A percentile compares a stretch with the other conserved stretches of the same genome.
These are phyloP conservation scores for Solanum medicagineum DNA, from an alignment of 257 asterid genomes.

Conservation along the genomic window DNA sequence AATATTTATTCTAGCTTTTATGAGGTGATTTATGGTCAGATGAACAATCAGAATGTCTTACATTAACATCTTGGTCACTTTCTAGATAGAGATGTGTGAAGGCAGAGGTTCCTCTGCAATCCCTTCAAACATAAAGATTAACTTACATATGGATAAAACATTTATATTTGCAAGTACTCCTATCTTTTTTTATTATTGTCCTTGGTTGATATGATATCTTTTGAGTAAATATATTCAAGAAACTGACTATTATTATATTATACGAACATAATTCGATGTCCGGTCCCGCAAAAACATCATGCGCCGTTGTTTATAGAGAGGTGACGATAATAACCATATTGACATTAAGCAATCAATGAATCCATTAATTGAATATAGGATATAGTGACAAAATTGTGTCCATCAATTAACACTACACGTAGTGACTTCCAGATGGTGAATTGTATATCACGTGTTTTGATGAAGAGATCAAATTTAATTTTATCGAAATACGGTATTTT, in stretches of 20 bases:
- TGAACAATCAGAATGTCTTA: neutral
- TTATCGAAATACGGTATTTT: too few species aligned
- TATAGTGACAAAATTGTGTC: neutral
- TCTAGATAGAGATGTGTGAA: neutral
- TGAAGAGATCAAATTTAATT: too few species aligned
- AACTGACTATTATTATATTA: too few species aligned
- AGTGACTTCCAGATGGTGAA: neutral
- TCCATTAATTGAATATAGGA: neutral
- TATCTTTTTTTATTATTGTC: neutral
- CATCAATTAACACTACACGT: neutral
- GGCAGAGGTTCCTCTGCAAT: neutral
- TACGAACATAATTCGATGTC: neutral
- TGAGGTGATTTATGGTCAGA: neutral
- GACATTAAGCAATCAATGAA: neutral
- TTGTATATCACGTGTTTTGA: neutral
- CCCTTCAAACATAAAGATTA: neutral
- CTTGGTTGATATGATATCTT: too few species aligned
- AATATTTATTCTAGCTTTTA: neutral
- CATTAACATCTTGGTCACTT: neutral
- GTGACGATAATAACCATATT: neutral
- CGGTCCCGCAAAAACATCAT: neutral
- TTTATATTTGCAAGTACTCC: too few species aligned
- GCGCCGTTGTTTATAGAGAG: neutral
- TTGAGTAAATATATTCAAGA: too few species aligned
- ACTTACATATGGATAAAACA: neutral